Base-by-base conservation (phyloP, 371 early-diverging fungal species). In the Blyttiomyces sp. region DNA sequence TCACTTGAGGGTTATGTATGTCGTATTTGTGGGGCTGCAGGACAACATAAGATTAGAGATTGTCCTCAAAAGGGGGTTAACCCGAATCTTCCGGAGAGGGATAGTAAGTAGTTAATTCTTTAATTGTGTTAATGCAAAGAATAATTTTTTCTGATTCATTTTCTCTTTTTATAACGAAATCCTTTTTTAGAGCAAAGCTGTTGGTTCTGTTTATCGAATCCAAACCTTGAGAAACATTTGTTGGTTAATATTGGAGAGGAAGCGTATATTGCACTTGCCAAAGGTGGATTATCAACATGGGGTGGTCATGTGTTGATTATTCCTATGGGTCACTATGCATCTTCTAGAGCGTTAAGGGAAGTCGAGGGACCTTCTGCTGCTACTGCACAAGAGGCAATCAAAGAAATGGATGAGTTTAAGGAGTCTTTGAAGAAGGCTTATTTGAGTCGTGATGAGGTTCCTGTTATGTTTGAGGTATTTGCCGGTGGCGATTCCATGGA, bases 151-250 rank as follows among this genome's bases (percentile, higher is more conserved):
- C 28, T 31, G 23, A 49, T 42, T 33, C 42, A 36, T 26, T 54
- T 19, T 39, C n/a, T 54, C 9, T 31, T 17, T n/a, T 42, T 61
- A 11, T 16, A 7, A 49, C 35, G 21, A 49, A 13, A 1, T 32
- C 24, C 32, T 26, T 45, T 26, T 43, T 7, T 51, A 65, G 71
- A 57, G 5, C 1, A 24, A 26, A 57, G 84, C 1, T 93, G 94
- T 67, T 93, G 94, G 94, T 93, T 93, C 73, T 93, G 94, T 64
- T 73, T 91, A 34, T 77, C 88, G 5, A 90, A 89, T 57, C 89
- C 90, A 0, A 83, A 86, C 36, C 68, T 88, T 4, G 88, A 86
- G 55, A 88, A 87, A 70, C 91, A 92, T 63, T 69, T 93, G 56
- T 84, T 93, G 59, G 82, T 86, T 4, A 80, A 86, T 6, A 84